Percentiles rank a stretch among this genome's conserved stretches.
Conservation (phyloP, 1,284 basidiomycete species). For the Puccinia sorghi region DNA sequence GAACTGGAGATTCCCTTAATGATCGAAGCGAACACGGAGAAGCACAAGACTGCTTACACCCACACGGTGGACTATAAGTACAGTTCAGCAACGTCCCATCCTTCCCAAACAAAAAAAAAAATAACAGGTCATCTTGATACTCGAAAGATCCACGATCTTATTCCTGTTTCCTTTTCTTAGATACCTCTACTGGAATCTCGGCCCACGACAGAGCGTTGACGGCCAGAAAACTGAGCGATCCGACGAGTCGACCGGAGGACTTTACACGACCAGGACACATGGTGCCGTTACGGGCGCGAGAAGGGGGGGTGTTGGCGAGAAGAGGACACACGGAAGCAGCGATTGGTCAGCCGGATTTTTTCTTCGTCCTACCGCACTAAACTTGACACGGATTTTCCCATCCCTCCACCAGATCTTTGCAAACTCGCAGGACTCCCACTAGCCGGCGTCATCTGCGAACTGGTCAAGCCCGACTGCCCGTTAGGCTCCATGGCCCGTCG, state of each 20-base stretch:
- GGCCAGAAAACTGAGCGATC: slow-evolving; percentile 73
- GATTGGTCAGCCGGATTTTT: slow-evolving; percentile 63
- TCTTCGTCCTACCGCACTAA: background rate
- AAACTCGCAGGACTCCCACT: slow-evolving; percentile 71
- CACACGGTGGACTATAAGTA: slow-evolving; percentile 89
- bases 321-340: slow-evolving; percentile 91
- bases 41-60: slow-evolving; percentile 93
- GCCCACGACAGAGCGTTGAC: slow-evolving; percentile 91
- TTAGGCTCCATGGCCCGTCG: slow-evolving; percentile 91
- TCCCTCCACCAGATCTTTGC: slow-evolving; percentile 71
- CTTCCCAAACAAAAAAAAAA: background rate
- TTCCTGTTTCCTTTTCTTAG: slow-evolving; percentile 62
- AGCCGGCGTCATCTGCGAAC: slow-evolving; percentile 87
- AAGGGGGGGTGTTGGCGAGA: slow-evolving; percentile 79
- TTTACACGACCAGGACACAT: slow-evolving; percentile 93
- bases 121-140: background rate
- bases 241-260: slow-evolving; percentile 65
- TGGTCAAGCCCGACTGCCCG: slow-evolving; percentile 85
- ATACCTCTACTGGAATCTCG: slow-evolving; percentile 93
- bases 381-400: background rate
- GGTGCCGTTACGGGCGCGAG: slow-evolving; percentile 83
- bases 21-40: slow-evolving; percentile 85
- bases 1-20: slow-evolving; percentile 90
- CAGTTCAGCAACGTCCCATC: slow-evolving; percentile 61
- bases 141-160: no score